Percentiles rank a stretch among this genome's conserved stretches.
Evolutionary conservation across 73 alveolate genomes (phyloP).

Genomic region (Paramecium caudatum): DNA sequence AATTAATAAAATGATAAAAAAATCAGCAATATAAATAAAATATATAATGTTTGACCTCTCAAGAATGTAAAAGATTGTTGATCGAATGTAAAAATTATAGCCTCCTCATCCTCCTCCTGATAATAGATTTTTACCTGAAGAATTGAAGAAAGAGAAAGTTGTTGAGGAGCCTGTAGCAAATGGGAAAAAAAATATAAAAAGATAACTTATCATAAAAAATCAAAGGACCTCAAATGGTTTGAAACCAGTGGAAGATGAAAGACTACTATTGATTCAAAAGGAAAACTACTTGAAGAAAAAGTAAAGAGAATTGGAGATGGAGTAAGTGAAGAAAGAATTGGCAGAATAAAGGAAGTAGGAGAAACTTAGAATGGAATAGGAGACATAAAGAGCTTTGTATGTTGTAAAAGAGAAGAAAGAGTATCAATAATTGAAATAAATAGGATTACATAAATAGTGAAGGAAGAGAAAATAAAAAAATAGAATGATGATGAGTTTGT

Average conservation of each 20-base stretch:
- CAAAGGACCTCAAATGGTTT: background rate
- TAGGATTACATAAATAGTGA: slow-evolving; percentile 10
- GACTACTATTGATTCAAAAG: background rate
- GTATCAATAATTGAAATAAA: background rate
- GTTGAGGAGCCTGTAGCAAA: background rate
- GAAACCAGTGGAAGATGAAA: slow-evolving; percentile 52
- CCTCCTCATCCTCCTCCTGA: slow-evolving; percentile 38
- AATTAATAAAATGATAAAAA: background rate
- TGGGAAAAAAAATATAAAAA: background rate
- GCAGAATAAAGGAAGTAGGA: slow-evolving; percentile 47
- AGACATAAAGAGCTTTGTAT: slow-evolving; percentile 19
- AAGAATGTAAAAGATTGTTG: slow-evolving; percentile 36
- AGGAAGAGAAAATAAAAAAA: slow-evolving; percentile 49
- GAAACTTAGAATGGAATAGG: slow-evolving; percentile 7
- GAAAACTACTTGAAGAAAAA: slow-evolving; percentile 56
- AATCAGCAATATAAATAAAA: background rate
- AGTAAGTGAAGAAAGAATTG: slow-evolving; percentile 57
- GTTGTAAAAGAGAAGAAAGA: slow-evolving; percentile 22
- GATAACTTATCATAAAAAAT: slow-evolving; percentile 19
- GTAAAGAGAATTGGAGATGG: slow-evolving; percentile 65
- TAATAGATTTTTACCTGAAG: slow-evolving; percentile 37
- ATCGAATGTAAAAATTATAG: slow-evolving; percentile 42
- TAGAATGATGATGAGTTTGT: slow-evolving; percentile 17
- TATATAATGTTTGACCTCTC: slow-evolving; percentile 38
- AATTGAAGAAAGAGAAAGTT: background rate